These are phyloP conservation scores for Pelargonium myrrhifolium DNA, from an alignment of 441 rosid species.

Conservation along the genomic window DNA sequence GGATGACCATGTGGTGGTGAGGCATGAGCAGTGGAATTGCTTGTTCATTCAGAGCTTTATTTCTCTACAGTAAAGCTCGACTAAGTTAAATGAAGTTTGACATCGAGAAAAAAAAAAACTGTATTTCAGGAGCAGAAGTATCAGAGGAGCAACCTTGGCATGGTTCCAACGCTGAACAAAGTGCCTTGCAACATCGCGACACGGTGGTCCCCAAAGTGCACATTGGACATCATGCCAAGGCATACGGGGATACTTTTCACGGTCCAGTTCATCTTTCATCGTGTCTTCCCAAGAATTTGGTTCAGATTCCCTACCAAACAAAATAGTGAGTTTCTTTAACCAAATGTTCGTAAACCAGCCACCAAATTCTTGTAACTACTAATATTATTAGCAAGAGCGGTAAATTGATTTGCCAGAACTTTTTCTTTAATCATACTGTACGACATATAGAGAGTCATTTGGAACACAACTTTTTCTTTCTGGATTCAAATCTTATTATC, in stretches of 20 bases:
- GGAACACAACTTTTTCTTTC: not conserved
- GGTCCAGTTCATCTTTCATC: constrained; percentile 91
- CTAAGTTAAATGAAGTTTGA: not conserved
- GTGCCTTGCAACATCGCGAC: constrained; percentile 93
- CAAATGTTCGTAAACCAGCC: not conserved
- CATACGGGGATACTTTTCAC: constrained; percentile 88
- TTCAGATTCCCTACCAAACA: constrained; percentile 77
- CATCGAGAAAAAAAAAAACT: not conserved
- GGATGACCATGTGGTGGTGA: constrained; percentile 98
- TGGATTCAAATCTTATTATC: not conserved
- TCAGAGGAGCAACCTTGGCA: constrained; percentile 65
- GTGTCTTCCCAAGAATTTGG: constrained; percentile 99
- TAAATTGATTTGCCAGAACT: not conserved
- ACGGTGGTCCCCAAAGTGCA: constrained; percentile 98
- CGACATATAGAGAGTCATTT: not conserved
- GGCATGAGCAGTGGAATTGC: constrained; percentile 95
- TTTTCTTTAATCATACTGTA: not conserved
- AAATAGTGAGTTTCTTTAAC: not conserved
- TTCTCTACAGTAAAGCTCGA: constrained; percentile 48
- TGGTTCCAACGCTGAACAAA: constrained; percentile 99
- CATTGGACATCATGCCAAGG: constrained; percentile 99
- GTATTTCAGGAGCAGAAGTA: constrained; percentile 14
- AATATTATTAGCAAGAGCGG: not conserved
- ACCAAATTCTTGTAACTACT: not conserved
- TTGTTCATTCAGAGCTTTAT: constrained; percentile 92